phyloP scores from a whole-genome alignment of 2,329 filamentous ascomycete genomes.

The Didymella pinodella region DNA sequence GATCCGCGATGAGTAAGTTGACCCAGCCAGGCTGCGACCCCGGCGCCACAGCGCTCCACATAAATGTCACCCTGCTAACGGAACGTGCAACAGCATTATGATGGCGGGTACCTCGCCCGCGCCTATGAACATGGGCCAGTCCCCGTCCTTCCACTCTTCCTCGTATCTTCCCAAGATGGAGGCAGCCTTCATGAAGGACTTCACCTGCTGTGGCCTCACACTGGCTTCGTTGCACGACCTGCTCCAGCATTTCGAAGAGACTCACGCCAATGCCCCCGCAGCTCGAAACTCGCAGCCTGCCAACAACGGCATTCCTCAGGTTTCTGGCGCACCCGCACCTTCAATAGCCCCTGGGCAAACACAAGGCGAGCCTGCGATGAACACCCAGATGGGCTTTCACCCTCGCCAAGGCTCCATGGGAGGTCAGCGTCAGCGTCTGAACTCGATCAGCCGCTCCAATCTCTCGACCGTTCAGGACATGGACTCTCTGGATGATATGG shows the following conservation, averaged over 20 bases:
- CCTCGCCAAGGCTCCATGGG: slow-evolving; percentile 51
- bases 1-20: slow-evolving; percentile 94
- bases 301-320: slow-evolving; percentile 52
- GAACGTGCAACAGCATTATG: slow-evolving; percentile 71
- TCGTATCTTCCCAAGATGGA: slow-evolving; percentile 97
- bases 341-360: slow-evolving; percentile 56
- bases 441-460: slow-evolving; percentile 51
- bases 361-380: slow-evolving; percentile 46
- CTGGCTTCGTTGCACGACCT: slow-evolving; percentile 93
- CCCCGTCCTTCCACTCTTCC: slow-evolving; percentile 95
- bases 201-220: slow-evolving; percentile 90
- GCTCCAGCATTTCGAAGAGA: slow-evolving; percentile 95
- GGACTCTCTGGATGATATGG: slow-evolving; percentile 92
- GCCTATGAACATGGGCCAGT: slow-evolving; percentile 70
- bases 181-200: slow-evolving; percentile 97
- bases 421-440: slow-evolving; percentile 51
- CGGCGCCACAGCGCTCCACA: slow-evolving; percentile 6
- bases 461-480: slow-evolving; percentile 65
- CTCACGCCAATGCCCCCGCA: slow-evolving; percentile 77
- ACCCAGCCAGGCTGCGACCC: slow-evolving; percentile 8
- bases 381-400: slow-evolving; percentile 51
- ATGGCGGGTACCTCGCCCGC: slow-evolving; percentile 98
- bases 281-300: slow-evolving; percentile 59
- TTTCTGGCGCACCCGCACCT: slow-evolving; percentile 39
- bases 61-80: slow-evolving; percentile 32